phyloP scores from a whole-genome alignment of 208 protist species.

The Vickermania spadyakhi region DNA sequence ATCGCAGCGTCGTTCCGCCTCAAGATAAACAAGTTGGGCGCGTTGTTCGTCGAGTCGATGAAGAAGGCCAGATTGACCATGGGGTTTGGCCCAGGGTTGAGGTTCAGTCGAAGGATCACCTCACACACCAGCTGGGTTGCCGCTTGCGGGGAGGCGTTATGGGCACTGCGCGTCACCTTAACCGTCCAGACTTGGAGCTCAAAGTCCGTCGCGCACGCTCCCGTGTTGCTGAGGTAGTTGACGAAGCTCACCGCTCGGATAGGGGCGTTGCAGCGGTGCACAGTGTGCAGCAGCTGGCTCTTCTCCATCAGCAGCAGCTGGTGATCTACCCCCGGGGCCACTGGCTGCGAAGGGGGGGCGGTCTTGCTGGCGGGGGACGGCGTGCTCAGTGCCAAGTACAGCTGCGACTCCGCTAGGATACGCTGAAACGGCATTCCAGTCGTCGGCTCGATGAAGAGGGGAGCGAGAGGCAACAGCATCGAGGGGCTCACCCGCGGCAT shows the following conservation, averaged over 20 bases:
- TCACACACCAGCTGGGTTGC: background rate
- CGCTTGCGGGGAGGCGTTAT: slow-evolving; percentile 1
- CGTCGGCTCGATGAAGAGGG: background rate
- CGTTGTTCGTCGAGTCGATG: slow-evolving; percentile 52
- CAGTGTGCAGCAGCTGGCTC: slow-evolving; percentile 43
- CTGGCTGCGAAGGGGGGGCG: background rate
- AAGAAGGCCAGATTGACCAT: slow-evolving; percentile 74
- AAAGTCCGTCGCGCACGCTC: slow-evolving; percentile 38
- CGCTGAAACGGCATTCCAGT: slow-evolving; percentile 10
- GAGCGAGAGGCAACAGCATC: slow-evolving; percentile 35
- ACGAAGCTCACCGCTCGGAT: slow-evolving; percentile 72
- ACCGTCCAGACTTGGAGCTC: slow-evolving; percentile 83
- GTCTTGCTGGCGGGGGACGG: background rate
- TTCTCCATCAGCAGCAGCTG: slow-evolving; percentile 33
- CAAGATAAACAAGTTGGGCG: slow-evolving; percentile 68
- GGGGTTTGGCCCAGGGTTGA: slow-evolving; percentile 41
- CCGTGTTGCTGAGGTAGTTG: slow-evolving; percentile 86
- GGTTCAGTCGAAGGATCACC: slow-evolving; percentile 46
- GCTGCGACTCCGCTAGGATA: slow-evolving; percentile 65
- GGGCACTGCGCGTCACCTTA: slow-evolving; percentile 15
- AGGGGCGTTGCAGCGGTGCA: slow-evolving; percentile 40
- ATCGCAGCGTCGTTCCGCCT: slow-evolving; percentile 58
- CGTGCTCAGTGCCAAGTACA: slow-evolving; percentile 62
- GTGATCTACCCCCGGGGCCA: no score
- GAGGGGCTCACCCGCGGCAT: slow-evolving; percentile 30